These are phyloP conservation scores for Teratosphaeria pseudoeucalypti DNA, from an alignment of 2,329 filamentous ascomycete species.

Conservation along the genomic window DNA sequence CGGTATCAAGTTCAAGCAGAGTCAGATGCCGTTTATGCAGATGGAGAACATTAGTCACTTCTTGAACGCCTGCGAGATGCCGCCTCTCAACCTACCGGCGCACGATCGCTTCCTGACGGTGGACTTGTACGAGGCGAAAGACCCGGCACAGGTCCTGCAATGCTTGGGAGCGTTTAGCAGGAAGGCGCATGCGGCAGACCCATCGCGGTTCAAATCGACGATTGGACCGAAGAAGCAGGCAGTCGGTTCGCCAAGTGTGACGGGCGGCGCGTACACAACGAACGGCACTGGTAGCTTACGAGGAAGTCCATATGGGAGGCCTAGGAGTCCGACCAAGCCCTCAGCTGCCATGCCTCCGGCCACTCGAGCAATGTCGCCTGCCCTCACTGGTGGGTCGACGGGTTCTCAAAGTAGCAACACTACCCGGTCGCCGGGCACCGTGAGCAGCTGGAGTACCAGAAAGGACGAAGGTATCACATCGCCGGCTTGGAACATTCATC, in stretches of 20 bases:
- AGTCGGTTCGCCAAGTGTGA: conserved; percentile 21
- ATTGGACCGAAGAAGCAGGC: conserved; percentile 61
- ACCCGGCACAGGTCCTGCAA: conserved; percentile 90
- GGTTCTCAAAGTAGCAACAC: conserved; percentile 46
- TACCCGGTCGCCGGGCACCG: conserved; percentile 40
- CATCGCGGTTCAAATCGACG: conserved; percentile 59
- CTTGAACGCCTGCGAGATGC: conserved; percentile 72
- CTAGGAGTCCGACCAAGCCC: conserved; percentile 17
- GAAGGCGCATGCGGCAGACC: conserved; percentile 64
- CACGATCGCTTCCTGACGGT: conserved; percentile 97
- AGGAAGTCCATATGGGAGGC: conserved; percentile 8
- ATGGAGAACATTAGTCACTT: conserved; percentile 99
- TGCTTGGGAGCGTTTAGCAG: conserved; percentile 87
- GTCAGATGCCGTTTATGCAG: conserved; percentile 93
- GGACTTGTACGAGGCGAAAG: conserved; percentile 89
- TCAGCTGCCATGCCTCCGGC: conserved; percentile 18
- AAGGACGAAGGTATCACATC: conserved; percentile 69
- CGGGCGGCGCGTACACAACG: conserved; percentile 8
- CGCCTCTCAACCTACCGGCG: conserved; percentile 76
- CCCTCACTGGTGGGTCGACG: conserved; percentile 45
- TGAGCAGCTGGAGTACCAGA: conserved; percentile 86
- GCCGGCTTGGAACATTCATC: conserved; percentile 96
- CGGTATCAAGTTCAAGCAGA: conserved; percentile 76
- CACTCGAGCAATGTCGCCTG: conserved; percentile 32
- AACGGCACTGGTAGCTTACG: conserved; percentile 7